A percentile compares a stretch with the other conserved stretches of the same genome.
phyloP scores from a whole-genome alignment of 2,329 filamentous ascomycete genomes.

The Phoma herbarum region DNA sequence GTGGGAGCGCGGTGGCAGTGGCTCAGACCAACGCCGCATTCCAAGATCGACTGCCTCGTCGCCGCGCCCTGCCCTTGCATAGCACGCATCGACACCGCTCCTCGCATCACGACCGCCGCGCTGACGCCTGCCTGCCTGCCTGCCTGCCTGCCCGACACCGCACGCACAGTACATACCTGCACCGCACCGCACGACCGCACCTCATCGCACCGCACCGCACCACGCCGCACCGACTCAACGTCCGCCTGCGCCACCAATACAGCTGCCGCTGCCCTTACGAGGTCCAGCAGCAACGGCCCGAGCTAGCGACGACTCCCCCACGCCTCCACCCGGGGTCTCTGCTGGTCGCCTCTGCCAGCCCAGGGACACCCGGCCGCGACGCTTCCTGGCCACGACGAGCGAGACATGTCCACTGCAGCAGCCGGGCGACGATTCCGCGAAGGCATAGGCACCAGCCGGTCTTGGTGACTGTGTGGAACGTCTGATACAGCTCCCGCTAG shows the following conservation, averaged over 20 bases:
- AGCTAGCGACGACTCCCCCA: constrained; percentile 6
- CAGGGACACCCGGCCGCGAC: constrained; percentile 30
- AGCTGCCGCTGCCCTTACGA: constrained; percentile 11
- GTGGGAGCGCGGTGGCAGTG: constrained; percentile 18
- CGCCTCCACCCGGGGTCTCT: constrained; percentile 37
- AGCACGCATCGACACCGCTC: constrained; percentile 1
- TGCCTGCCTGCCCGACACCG: not conserved
- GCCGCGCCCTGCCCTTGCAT: constrained; percentile 14
- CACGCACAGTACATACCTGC: constrained; percentile 18
- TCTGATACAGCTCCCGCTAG: constrained; percentile 25
- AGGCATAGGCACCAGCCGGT: constrained; percentile 55
- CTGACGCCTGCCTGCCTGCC: constrained; percentile 18
- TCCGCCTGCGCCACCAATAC: not conserved
- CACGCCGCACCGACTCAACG: not conserved
- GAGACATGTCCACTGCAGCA: constrained; percentile 52
- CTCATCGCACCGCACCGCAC: no score
- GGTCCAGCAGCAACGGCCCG: no score
- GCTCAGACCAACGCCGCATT: constrained; percentile 25
- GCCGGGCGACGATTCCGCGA: constrained; percentile 52
- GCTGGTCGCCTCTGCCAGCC: constrained; percentile 38
- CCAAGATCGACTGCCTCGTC: constrained; percentile 10
- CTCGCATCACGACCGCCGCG: constrained; percentile 15
- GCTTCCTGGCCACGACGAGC: constrained; percentile 22
- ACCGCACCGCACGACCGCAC: no score
- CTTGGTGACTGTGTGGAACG: constrained; percentile 39